phyloP scores from a whole-genome alignment of 2,329 filamentous ascomycete genomes.

The Xylariales sp. region DNA sequence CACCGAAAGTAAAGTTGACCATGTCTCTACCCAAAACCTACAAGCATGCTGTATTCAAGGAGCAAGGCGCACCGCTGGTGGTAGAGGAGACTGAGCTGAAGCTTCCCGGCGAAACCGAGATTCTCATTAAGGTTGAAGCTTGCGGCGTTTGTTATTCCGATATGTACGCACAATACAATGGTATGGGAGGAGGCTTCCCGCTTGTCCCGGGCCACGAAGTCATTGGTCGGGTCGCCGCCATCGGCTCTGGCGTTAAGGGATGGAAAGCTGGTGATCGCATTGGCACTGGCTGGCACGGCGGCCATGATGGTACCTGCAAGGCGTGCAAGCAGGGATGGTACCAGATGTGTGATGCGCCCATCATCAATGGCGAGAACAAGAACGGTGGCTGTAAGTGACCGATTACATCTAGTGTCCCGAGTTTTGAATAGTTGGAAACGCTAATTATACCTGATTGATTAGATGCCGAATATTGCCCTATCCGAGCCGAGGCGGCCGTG shows the following conservation, averaged over 20 bases:
- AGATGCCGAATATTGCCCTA: conserved; percentile 49
- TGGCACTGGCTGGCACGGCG: conserved; percentile 45
- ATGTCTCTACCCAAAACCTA: conserved; percentile 50
- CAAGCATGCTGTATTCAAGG: conserved; percentile 53
- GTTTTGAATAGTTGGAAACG: too few species aligned
- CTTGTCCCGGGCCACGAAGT: conserved; percentile 56
- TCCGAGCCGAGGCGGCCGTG: conserved; percentile 49
- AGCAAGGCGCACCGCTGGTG: conserved; percentile 36
- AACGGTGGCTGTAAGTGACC: too few species aligned
- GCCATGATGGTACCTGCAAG: conserved; percentile 46
- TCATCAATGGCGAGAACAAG: conserved; percentile 51
- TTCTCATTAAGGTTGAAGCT: conserved; percentile 58
- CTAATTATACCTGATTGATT: too few species aligned
- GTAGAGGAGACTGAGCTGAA: conserved; percentile 49
- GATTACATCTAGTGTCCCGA: too few species aligned
- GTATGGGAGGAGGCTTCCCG: conserved; percentile 33
- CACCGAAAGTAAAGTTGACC: too few species aligned
- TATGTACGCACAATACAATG: conserved; percentile 21
- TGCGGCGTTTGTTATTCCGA: conserved; percentile 60
- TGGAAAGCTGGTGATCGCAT: conserved; percentile 56
- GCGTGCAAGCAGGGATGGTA: conserved; percentile 48
- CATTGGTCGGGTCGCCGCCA: conserved; percentile 52
- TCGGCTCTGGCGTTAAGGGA: conserved; percentile 44
- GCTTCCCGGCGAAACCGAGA: conserved; percentile 41
- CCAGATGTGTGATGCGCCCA: conserved; percentile 51